Percentiles rank a stretch among this genome's conserved stretches.
Evolutionary conservation across 495 filamentous ascomycete genomes (phyloP).

Genomic region (Sabuloglossum arenarium): DNA sequence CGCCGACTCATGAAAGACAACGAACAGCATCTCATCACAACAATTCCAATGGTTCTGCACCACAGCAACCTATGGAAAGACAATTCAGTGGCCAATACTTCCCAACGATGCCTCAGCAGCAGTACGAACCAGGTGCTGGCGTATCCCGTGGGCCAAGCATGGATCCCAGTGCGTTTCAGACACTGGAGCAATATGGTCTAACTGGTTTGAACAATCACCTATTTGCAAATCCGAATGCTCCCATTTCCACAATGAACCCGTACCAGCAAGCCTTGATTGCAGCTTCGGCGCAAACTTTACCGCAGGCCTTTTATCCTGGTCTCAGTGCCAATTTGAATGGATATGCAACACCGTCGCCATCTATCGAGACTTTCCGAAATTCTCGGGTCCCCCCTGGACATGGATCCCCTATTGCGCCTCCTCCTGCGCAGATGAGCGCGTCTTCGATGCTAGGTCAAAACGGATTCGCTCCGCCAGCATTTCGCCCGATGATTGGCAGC

Average conservation of each 20-base stretch:
- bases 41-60: slow-evolving; percentile 14
- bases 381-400: slow-evolving; percentile 17
- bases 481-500: background rate
- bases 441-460: slow-evolving; percentile 1
- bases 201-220: slow-evolving; percentile 14
- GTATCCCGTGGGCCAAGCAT: slow-evolving; percentile 19
- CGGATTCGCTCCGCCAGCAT: slow-evolving; percentile 3
- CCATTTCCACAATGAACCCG: slow-evolving; percentile 15
- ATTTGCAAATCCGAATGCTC: slow-evolving; percentile 18
- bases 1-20: slow-evolving; percentile 23
- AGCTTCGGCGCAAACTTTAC: slow-evolving; percentile 23
- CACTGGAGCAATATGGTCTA: slow-evolving; percentile 24
- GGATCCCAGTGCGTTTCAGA: slow-evolving; percentile 19
- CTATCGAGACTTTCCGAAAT: slow-evolving; percentile 23
- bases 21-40: slow-evolving; percentile 27
- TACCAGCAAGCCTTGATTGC: slow-evolving; percentile 25
- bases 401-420: slow-evolving; percentile 17
- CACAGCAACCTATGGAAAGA: slow-evolving; percentile 21
- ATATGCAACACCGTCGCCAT: slow-evolving; percentile 21
- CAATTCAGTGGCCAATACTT: slow-evolving; percentile 24
- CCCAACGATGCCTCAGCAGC: slow-evolving; percentile 18
- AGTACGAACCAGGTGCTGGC: slow-evolving; percentile 14
- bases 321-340: slow-evolving; percentile 16
- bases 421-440: slow-evolving; percentile 18
- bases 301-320: slow-evolving; percentile 22